Percentiles rank a stretch among this genome's conserved stretches.
phyloP scores from a whole-genome alignment of 2,329 filamentous ascomycete genomes.

The Hypoxylon sp. region DNA sequence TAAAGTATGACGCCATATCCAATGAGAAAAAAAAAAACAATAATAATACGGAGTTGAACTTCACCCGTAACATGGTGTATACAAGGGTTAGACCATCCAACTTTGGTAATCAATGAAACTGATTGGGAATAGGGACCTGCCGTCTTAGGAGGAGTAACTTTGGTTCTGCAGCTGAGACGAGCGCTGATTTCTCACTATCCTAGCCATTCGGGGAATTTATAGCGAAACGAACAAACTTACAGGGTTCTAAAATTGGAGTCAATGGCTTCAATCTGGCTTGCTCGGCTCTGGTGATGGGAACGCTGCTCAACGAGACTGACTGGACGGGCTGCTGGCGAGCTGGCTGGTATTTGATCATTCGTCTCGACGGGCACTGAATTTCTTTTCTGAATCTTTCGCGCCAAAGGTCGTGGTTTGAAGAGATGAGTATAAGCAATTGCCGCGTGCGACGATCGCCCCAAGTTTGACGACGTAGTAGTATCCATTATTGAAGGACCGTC shows the following conservation, averaged over 20 bases:
- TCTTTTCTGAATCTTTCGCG: constrained; percentile 48
- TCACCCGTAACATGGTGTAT: constrained; percentile 6
- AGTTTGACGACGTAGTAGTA: constrained; percentile 36
- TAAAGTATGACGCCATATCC: constrained; percentile 35
- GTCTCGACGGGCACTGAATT: constrained; percentile 40
- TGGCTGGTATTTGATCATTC: constrained; percentile 24
- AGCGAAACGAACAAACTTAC: constrained; percentile 43
- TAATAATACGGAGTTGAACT: constrained; percentile 11
- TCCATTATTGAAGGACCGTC: constrained; percentile 44
- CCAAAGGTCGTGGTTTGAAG: constrained; percentile 46
- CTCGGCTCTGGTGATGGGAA: constrained; percentile 11
- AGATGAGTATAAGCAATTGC: constrained; percentile 43
- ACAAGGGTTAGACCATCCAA: constrained; percentile 15
- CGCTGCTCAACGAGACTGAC: constrained; percentile 4
- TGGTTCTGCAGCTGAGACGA: constrained; percentile 27
- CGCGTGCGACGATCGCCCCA: constrained; percentile 33
- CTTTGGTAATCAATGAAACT: constrained; percentile 25
- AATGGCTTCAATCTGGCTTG: constrained; percentile 28
- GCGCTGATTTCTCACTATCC: constrained; percentile 30
- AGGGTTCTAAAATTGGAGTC: constrained; percentile 42
- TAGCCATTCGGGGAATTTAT: constrained; percentile 41
- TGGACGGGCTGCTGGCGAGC: constrained; percentile 9
- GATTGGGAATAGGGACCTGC: constrained; percentile 19
- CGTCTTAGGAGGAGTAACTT: constrained; percentile 9
- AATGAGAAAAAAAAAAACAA: constrained; percentile 4